Percentiles rank a stretch among this genome's conserved stretches.
Conservation (phyloP, 2,329 filamentous ascomycete genomes). For the Talaromyces marneffei region DNA sequence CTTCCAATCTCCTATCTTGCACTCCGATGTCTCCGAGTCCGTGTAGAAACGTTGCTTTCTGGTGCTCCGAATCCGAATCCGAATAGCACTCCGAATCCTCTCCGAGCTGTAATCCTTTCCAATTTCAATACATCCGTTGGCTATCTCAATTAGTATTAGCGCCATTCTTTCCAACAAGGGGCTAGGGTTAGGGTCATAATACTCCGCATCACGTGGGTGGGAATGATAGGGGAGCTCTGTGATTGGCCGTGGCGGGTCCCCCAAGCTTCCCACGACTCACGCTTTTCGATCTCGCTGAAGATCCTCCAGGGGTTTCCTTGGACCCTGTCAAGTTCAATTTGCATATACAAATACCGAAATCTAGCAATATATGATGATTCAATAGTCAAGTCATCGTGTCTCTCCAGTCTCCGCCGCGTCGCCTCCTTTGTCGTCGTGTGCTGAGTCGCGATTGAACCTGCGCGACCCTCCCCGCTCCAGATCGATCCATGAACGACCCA, state of each 20-base stretch:
- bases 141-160: too few species aligned
- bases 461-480: background rate
- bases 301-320: background rate
- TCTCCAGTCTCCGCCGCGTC: background rate
- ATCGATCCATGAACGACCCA: background rate
- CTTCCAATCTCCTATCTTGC: too few species aligned
- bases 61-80: too few species aligned
- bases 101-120: too few species aligned
- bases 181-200: background rate
- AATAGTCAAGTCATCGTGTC: background rate
- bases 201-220: background rate
- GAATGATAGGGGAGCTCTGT: background rate
- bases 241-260: background rate
- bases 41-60: too few species aligned
- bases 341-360: background rate
- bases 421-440: background rate
- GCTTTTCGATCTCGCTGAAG: background rate
- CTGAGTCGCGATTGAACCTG: background rate
- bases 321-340: background rate
- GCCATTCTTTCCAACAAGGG: too few species aligned
- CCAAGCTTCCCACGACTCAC: background rate
- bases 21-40: too few species aligned
- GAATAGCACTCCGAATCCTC: too few species aligned
- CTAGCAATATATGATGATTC: background rate
- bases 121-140: too few species aligned